Evolutionary conservation across 2,329 filamentous ascomycete genomes (phyloP), one percentile per base, ranked within the genome.

Genomic region (Hypoxylon sp.): DNA sequence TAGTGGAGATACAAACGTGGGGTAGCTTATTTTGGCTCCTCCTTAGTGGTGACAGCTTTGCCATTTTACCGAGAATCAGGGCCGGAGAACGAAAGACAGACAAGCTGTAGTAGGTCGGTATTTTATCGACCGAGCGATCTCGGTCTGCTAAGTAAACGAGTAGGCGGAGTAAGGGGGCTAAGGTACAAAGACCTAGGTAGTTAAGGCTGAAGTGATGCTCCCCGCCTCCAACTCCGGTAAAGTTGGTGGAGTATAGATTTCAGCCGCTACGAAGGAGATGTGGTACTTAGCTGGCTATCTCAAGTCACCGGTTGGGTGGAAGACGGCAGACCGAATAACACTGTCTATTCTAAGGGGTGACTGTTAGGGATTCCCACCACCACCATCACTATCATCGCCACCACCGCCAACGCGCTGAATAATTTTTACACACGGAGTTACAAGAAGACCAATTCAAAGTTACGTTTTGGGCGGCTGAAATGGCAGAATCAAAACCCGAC

Each of bases 401-500:
- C 25, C 25, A 27, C 25, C 25, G 3, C 25, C 25, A 27, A 27
- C 5, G 25, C 5, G 7, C 22, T 44, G n/a, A 20, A 40, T 54
- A 11, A 20, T 60, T 51, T 6, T 56, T 31, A 50, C n/a, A 46
- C 49, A 6, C 14, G 2, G 4, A 7, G 42, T 37, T 25, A 61
- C 25, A 6, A 49, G 30, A 6, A 35, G 7, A 20, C 30, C 44
- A 33, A 66, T n/a, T 44, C 25, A 3, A 53, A 51, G 17, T 37
- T 40, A 35, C 17, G n/a, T 49, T 27, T 30, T 49, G 7, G 51
- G 59, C 49, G 44, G 30, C 60, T 42, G 37, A 60, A 17, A 72
- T 72, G 70, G 68, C 66, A 25, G 46, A 54, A 51, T 44, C 61
- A 25, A 83, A 82, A 68, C 78, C 79, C 3, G 76, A 79, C 3